A percentile compares a stretch with the other conserved stretches of the same genome.
phyloP scores from a whole-genome alignment of 331 rosid species.

The Saraca asoca region DNA sequence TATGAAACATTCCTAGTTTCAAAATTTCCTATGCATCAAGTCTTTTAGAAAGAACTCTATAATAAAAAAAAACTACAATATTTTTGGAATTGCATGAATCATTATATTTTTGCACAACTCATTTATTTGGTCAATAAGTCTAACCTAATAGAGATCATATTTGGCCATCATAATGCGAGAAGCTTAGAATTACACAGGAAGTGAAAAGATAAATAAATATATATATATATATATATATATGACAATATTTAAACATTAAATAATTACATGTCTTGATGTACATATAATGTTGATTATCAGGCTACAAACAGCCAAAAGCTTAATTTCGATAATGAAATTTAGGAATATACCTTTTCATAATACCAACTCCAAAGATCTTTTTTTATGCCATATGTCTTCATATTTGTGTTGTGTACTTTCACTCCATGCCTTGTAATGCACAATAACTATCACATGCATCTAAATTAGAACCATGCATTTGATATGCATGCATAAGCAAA shows the following conservation, averaged over 20 bases:
- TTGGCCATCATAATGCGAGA: slow-evolving; percentile 3
- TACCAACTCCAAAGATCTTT: slow-evolving; percentile 71
- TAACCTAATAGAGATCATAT: background rate
- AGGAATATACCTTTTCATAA: slow-evolving; percentile 78
- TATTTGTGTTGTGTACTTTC: slow-evolving; percentile 81
- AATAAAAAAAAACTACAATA: slow-evolving; percentile 7
- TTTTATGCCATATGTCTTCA: slow-evolving; percentile 93
- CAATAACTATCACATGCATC: slow-evolving; percentile 42
- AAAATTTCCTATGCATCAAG: background rate
- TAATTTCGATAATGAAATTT: slow-evolving; percentile 18
- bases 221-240: no score
- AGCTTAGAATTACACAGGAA: background rate
- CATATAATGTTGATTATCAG: no score
- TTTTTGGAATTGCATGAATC: background rate
- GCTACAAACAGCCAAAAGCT: background rate
- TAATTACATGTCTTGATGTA: no score
- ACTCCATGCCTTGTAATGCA: slow-evolving; percentile 91
- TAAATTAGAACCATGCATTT: slow-evolving; percentile 28
- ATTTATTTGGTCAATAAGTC: background rate
- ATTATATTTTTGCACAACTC: background rate
- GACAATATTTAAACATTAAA: no score
- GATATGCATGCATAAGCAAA: background rate
- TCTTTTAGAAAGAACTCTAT: background rate
- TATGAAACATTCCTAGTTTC: background rate
- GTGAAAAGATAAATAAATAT: background rate